Conservation (phyloP, 331 rosid genomes). For the Pyrus hybrid region DNA sequence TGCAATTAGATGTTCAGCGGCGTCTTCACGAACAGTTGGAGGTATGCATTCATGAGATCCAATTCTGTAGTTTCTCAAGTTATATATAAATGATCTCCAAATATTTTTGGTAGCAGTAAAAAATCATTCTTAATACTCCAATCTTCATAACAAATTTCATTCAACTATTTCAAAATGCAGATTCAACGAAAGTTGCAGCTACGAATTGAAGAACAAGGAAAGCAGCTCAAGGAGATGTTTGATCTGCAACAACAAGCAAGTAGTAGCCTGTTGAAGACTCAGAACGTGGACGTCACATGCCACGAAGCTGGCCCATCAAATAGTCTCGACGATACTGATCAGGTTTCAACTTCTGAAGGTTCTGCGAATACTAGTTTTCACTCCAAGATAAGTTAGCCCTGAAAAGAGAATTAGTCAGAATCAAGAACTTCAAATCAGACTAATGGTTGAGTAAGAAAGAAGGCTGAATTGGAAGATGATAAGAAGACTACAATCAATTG, state of each 20-base stretch:
- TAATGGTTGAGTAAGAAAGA: neutral
- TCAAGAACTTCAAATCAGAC: neutral
- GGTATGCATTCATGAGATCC: neutral
- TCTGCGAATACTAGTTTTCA: slow-evolving; percentile 10
- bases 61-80: too few relatives aligned
- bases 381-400: slow-evolving; percentile 17
- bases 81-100: too few relatives aligned
- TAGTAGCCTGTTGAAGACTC: slow-evolving; percentile 1
- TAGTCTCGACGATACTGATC: neutral
- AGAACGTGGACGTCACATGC: neutral
- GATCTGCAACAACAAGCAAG: slow-evolving; percentile 27
- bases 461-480: neutral
- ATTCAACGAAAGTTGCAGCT: slow-evolving; percentile 54
- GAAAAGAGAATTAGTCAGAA: neutral
- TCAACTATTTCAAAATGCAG: slow-evolving; percentile 24
- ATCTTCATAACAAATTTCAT: neutral
- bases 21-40: slow-evolving; percentile 67
- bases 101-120: too few relatives aligned
- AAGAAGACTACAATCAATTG: neutral
- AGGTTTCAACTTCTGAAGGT: slow-evolving; percentile 1
- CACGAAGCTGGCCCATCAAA: slow-evolving; percentile 5
- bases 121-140: too few relatives aligned
- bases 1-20: slow-evolving; percentile 80
- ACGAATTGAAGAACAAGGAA: slow-evolving; percentile 37
- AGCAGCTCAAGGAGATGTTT: slow-evolving; percentile 32